Evolutionary conservation across 441 rosid genomes (phyloP), one percentile per base, ranked within the genome.

Genomic region (Arabidopsis hybrid): DNA sequence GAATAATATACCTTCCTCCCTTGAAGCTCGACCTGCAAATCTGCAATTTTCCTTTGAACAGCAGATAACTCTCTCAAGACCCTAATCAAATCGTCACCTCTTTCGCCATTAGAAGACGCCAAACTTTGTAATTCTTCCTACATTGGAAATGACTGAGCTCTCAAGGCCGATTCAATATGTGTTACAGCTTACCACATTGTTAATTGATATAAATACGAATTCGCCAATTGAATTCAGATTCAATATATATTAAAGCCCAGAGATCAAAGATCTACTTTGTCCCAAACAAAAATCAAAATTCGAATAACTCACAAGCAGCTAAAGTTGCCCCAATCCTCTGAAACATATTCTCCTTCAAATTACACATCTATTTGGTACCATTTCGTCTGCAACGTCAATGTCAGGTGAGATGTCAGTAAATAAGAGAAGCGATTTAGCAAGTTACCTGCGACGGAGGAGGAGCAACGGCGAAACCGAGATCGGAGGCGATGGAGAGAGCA

Each of bases 401-500:
- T 5, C 36, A 11, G 50, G 61, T 58, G 73, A 59, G 68, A 31
- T 17, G 50, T 32, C 17, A 17, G 26, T 32, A 17, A 52, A 21
- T 58, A 5, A 60, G 64, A 18, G 35, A 61, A 73, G 66, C 36
- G 43, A n/a, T 16, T 21, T 34, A 57, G 12, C 43, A n/a, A 71
- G 72, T 21, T 66, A 89, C 99, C 91, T 88, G 93, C 10, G 94
- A 84, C 53, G 91, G 90, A 71, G 92, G 83, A 49, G 89, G 80
- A 11, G 93, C 76, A 69, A 90, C 88, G n/a, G 97, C 75, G 83
- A 80, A 95, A 38, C 99, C 97, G 62, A 95, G 97, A 82, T 90
- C 97, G 80, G 97, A 80, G 47, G 99, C 99, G 60, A 95, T 89
- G 78, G 97, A 90, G 74, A 95, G 97, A 12, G 99, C 97, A 76